phyloP scores from a whole-genome alignment of 2,329 filamentous ascomycete genomes.

The Pseudogymnoascus sp. region DNA sequence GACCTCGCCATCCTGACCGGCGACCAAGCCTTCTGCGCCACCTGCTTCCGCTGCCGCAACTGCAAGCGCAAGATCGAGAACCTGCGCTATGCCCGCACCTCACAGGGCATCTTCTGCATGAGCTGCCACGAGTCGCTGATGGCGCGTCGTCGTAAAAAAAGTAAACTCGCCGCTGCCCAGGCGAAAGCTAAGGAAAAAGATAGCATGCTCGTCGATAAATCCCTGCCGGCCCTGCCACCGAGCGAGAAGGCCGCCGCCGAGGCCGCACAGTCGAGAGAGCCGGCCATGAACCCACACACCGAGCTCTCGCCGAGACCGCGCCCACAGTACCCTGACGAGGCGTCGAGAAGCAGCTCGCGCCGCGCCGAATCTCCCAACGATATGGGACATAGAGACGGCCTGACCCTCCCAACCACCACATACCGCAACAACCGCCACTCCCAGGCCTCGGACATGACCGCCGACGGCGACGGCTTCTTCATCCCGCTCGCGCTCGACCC shows the following conservation, averaged over 20 bases:
- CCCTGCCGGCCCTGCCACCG: constrained; percentile 79
- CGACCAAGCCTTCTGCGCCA: constrained; percentile 95
- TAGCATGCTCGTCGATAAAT: constrained; percentile 73
- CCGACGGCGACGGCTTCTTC: constrained; percentile 44
- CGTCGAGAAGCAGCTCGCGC: constrained; percentile 45
- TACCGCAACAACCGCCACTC: constrained; percentile 70
- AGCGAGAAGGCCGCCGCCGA: constrained; percentile 56
- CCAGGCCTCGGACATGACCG: constrained; percentile 36
- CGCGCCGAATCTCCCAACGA: constrained; percentile 46
- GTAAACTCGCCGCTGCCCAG: constrained; percentile 52
- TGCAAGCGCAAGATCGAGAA: constrained; percentile 99
- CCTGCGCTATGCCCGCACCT: constrained; percentile 90
- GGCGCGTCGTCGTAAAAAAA: constrained; percentile 82
- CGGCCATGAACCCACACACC: constrained; percentile 40
- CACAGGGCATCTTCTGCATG: constrained; percentile 99
- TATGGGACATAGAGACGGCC: constrained; percentile 42
- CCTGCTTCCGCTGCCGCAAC: constrained; percentile 93
- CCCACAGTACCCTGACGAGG: constrained; percentile 40
- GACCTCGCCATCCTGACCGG: constrained; percentile 95
- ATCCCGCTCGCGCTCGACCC: constrained; percentile 70
- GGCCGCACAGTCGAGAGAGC: constrained; percentile 40
- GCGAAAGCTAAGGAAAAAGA: constrained; percentile 57
- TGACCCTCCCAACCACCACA: constrained; percentile 63
- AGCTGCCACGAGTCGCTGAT: constrained; percentile 95
- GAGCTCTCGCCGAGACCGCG: constrained; percentile 60